A percentile compares a stretch with the other conserved stretches of the same genome.
phyloP scores from a whole-genome alignment of 495 filamentous ascomycete genomes.

The Collariella sp. region DNA sequence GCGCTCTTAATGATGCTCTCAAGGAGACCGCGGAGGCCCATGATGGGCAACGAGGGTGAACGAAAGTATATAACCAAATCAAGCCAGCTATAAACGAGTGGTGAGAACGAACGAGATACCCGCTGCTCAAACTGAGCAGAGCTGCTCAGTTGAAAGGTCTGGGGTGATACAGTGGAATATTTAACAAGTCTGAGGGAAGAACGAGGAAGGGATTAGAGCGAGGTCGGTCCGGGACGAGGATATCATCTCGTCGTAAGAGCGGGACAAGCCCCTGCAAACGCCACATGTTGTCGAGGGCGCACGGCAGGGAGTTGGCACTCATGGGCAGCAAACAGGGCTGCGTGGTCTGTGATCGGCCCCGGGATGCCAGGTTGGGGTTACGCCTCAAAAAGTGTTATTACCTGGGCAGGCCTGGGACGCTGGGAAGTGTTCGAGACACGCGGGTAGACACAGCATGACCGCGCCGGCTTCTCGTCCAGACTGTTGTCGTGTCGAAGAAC shows the following conservation, averaged over 20 bases:
- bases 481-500: background rate
- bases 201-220: background rate
- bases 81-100: conserved; percentile 7
- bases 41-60: conserved; percentile 8
- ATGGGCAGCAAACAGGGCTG: background rate
- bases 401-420: background rate
- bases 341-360: conserved; percentile 6
- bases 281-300: conserved; percentile 14
- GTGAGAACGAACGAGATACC: conserved; percentile 2
- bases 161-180: conserved; percentile 9
- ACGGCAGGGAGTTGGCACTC: conserved; percentile 6
- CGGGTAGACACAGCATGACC: background rate
- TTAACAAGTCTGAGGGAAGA: background rate
- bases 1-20: background rate
- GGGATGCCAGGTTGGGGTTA: background rate
- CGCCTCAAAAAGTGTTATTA: background rate
- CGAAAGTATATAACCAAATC: background rate
- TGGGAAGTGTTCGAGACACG: background rate
- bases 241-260: background rate
- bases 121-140: background rate
- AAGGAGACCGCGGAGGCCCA: conserved; percentile 16
- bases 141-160: background rate
- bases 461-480: background rate
- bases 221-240: background rate
- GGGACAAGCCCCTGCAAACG: conserved; percentile 1